These are phyloP conservation scores for Corniculantispora saksenae DNA, from an alignment of 2,329 filamentous ascomycete genomes.

Conservation along the genomic window DNA sequence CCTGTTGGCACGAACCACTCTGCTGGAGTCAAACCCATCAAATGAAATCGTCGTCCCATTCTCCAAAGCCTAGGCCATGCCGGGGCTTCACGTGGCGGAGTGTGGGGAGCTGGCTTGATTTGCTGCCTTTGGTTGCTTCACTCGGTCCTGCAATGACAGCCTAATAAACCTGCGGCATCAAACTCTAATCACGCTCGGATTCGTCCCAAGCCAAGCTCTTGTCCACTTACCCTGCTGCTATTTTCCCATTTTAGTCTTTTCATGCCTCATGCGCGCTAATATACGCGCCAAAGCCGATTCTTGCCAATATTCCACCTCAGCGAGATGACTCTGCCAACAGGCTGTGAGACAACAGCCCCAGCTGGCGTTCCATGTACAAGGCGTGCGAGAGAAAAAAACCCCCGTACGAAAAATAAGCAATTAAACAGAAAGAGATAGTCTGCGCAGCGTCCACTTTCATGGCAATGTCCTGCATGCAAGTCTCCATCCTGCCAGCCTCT, in stretches of 20 bases:
- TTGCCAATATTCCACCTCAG: background rate
- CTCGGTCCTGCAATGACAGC: conserved; percentile 1
- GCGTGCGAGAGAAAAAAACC: no score
- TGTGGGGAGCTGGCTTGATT: conserved; percentile 15
- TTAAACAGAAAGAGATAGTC: background rate
- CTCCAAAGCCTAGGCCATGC: background rate
- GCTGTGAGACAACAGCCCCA: background rate
- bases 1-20: background rate
- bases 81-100: conserved; percentile 16
- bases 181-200: conserved; percentile 10
- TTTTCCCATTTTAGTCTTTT: background rate
- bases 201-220: background rate
- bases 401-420: background rate
- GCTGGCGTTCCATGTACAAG: background rate
- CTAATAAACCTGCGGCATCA: background rate
- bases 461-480: conserved; percentile 5
- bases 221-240: no score
- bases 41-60: conserved; percentile 1
- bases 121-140: background rate
- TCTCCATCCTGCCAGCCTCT: background rate
- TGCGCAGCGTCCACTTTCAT: background rate
- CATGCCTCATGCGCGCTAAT: background rate
- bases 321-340: background rate
- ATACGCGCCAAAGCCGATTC: background rate
- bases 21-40: background rate